Percentiles rank a stretch among this genome's conserved stretches.
Conservation (phyloP, 345 rosid genomes). For the Ailanthus altissimus region DNA sequence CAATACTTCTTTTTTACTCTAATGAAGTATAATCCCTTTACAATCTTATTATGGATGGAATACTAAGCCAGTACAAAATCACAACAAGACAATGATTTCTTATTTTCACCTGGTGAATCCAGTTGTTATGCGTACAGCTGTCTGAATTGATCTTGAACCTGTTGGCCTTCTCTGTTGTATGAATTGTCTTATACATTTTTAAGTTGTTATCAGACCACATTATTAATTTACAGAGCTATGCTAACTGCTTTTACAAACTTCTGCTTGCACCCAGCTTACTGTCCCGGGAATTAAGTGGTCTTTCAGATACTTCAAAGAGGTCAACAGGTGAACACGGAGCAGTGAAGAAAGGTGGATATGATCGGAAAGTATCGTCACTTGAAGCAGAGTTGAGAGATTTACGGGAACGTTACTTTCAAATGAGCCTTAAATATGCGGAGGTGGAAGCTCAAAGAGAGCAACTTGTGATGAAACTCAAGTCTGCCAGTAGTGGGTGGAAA, state of each 20-base stretch:
- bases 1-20: neutral
- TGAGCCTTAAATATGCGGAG: slow-evolving; percentile 68
- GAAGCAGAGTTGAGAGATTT: slow-evolving; percentile 50
- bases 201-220: neutral
- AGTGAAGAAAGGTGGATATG: slow-evolving; percentile 5
- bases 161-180: neutral
- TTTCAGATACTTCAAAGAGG: slow-evolving; percentile 15
- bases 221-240: neutral
- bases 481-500: slow-evolving; percentile 29
- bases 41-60: neutral
- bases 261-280: slow-evolving; percentile 36
- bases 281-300: slow-evolving; percentile 26
- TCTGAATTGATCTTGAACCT: neutral
- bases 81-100: neutral
- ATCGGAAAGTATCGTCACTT: slow-evolving; percentile 20
- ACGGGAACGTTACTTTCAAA: slow-evolving; percentile 48
- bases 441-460: slow-evolving; percentile 52
- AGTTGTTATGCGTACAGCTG: neutral
- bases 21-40: neutral
- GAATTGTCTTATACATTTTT: neutral
- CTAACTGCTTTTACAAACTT: neutral
- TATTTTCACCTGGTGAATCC: neutral
- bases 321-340: slow-evolving; percentile 18
- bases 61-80: neutral
- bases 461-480: slow-evolving; percentile 50